Conservation (phyloP, 2,329 filamentous ascomycete genomes). For the Trichoderma harzianum region DNA sequence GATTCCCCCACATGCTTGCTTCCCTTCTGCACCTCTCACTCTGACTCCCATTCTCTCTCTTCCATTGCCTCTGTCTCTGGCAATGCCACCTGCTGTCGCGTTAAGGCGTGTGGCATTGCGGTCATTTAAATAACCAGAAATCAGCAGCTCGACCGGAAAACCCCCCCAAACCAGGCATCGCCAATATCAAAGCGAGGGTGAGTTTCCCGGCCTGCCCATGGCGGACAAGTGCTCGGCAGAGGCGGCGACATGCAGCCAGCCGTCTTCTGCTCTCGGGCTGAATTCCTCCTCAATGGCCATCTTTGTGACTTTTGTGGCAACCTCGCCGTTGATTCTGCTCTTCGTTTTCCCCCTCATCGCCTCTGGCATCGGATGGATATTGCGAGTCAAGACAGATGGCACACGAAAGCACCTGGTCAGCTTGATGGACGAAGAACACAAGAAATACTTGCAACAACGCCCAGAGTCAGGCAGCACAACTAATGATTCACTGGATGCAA, state of each 20-base stretch:
- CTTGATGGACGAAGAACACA: slow-evolving; percentile 47
- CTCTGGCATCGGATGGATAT: slow-evolving; percentile 53
- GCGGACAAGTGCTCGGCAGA: slow-evolving; percentile 12
- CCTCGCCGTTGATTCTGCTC: slow-evolving; percentile 24
- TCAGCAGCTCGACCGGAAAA: neutral
- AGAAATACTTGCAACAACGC: slow-evolving; percentile 35
- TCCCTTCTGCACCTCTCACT: neutral
- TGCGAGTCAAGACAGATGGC: slow-evolving; percentile 61
- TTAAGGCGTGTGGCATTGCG: slow-evolving; percentile 7
- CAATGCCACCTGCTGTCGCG: slow-evolving; percentile 9
- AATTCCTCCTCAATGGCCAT: slow-evolving; percentile 27
- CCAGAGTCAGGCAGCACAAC: slow-evolving; percentile 33
- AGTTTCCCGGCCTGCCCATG: slow-evolving; percentile 18
- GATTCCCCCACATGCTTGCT: slow-evolving; percentile 18
- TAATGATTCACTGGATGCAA: slow-evolving; percentile 63
- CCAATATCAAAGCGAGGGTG: neutral
- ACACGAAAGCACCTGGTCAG: slow-evolving; percentile 56
- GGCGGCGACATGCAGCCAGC: slow-evolving; percentile 10
- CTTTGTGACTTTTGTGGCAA: slow-evolving; percentile 24
- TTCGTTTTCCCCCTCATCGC: slow-evolving; percentile 38
- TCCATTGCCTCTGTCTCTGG: neutral
- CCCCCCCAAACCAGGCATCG: neutral
- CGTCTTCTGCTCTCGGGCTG: slow-evolving; percentile 24
- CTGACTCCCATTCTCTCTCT: neutral
- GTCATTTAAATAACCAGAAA: slow-evolving; percentile 4